phyloP scores from a whole-genome alignment of 345 rosid genomes.

The Populus pruinosa region DNA sequence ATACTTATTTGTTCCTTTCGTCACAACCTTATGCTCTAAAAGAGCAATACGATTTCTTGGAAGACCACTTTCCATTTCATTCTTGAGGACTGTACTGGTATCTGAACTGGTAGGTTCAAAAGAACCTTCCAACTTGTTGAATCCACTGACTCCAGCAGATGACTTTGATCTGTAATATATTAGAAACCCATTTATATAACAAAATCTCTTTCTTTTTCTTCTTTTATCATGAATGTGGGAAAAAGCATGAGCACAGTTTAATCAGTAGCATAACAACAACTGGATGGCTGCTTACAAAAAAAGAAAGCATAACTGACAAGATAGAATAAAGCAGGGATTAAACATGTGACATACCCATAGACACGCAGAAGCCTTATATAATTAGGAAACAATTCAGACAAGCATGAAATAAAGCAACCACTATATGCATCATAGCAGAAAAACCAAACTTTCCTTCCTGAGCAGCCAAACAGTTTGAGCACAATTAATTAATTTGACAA shows the following conservation, averaged over 20 bases:
- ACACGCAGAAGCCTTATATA: too few relatives aligned
- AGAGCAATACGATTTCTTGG: constrained; percentile 50
- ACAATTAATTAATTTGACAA: too few relatives aligned
- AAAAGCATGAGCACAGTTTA: not conserved
- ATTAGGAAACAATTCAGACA: too few relatives aligned
- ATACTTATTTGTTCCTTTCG: constrained; percentile 71
- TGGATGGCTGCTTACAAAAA: too few relatives aligned
- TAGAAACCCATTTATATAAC: constrained; percentile 6
- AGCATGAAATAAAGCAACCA: not conserved
- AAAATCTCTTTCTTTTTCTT: not conserved
- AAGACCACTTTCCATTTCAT: constrained; percentile 53
- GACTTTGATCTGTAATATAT: constrained; percentile 61
- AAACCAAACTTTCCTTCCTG: not conserved
- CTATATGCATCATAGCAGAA: not conserved
- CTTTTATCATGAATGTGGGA: not conserved
- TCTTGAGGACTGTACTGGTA: constrained; percentile 47
- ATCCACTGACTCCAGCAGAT: constrained; percentile 54
- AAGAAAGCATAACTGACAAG: too few relatives aligned
- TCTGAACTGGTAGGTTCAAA: constrained; percentile 64
- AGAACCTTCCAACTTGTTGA: constrained; percentile 58
- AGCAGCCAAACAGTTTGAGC: not conserved
- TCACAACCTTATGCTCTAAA: constrained; percentile 51
- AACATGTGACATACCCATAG: too few relatives aligned
- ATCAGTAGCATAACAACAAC: not conserved
- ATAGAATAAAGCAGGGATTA: too few relatives aligned